These are phyloP conservation scores for Syncephalis plumigaleata DNA, from an alignment of 371 early-diverging fungal species.

Conservation along the genomic window DNA sequence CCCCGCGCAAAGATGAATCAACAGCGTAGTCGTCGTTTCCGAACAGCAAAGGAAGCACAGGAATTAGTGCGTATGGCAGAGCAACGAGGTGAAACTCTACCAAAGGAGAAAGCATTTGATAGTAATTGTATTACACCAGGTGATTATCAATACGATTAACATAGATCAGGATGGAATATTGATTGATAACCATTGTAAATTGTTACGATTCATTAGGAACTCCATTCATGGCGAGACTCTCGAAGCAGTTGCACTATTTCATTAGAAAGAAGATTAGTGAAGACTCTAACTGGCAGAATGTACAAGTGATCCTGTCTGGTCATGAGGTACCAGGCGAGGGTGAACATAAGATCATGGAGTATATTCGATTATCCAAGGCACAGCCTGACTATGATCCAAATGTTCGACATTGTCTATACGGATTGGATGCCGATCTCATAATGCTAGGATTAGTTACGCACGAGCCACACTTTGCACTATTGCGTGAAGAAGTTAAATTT, in stretches of 20 bases:
- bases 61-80: constrained; percentile 37
- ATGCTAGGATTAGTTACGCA: constrained; percentile 93
- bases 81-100: constrained; percentile 44
- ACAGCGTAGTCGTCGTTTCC: constrained; percentile 94
- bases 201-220: constrained; percentile 38
- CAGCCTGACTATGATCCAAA: constrained; percentile 67
- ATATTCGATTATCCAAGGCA: constrained; percentile 73
- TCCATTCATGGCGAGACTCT: constrained; percentile 90
- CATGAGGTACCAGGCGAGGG: constrained; percentile 97
- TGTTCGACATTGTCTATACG: constrained; percentile 89
- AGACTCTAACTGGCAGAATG: constrained; percentile 74
- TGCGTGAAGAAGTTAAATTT: constrained; percentile 94
- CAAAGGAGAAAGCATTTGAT: constrained; percentile 77
- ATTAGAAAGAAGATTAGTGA: constrained; percentile 81
- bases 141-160: constrained; percentile 25
- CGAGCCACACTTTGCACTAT: constrained; percentile 88
- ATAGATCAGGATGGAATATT: no score
- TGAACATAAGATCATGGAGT: constrained; percentile 99
- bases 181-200: neutral
- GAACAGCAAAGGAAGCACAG: constrained; percentile 78
- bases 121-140: constrained; percentile 99
- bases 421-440: constrained; percentile 97
- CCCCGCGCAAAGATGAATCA: constrained; percentile 99
- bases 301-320: constrained; percentile 86
- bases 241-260: constrained; percentile 72